phyloP scores from a whole-genome alignment of 108 stramenopile genomes.

The Nannochloropsis gaditana region DNA sequence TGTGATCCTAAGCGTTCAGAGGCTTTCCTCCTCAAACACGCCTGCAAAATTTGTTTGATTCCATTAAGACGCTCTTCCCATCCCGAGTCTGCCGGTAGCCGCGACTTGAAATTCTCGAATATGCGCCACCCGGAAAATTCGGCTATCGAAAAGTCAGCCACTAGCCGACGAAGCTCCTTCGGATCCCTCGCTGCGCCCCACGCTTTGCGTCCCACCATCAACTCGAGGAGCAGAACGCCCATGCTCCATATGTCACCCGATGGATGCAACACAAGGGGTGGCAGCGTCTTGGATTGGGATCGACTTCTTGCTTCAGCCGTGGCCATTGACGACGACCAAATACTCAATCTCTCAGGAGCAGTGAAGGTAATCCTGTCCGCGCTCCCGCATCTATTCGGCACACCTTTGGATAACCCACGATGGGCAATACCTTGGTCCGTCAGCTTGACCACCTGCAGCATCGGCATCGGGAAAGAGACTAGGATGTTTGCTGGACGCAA shows the following conservation, averaged over 20 bases:
- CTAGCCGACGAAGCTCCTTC: background rate
- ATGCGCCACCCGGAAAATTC: background rate
- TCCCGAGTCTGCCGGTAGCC: background rate
- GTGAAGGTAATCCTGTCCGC: background rate
- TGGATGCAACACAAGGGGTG: no score
- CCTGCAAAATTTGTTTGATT: background rate
- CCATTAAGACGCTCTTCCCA: background rate
- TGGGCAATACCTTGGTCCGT: background rate
- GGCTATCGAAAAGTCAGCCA: background rate
- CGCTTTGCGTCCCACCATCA: slow-evolving; percentile 11
- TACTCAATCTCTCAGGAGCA: background rate
- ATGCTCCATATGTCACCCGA: background rate
- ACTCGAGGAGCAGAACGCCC: slow-evolving; percentile 10
- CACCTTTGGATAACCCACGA: background rate
- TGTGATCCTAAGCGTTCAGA: background rate
- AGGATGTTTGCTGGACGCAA: background rate
- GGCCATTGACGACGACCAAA: background rate
- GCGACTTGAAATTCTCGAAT: background rate
- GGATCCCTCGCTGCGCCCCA: background rate
- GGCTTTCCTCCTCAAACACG: slow-evolving; percentile 19
- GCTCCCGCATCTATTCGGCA: background rate
- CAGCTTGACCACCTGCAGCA: background rate
- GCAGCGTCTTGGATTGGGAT: no score
- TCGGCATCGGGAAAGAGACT: background rate
- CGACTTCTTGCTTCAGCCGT: background rate